Evolutionary conservation across 768 basidiomycete species (phyloP).

Genomic region (Cubamyces sp.): DNA sequence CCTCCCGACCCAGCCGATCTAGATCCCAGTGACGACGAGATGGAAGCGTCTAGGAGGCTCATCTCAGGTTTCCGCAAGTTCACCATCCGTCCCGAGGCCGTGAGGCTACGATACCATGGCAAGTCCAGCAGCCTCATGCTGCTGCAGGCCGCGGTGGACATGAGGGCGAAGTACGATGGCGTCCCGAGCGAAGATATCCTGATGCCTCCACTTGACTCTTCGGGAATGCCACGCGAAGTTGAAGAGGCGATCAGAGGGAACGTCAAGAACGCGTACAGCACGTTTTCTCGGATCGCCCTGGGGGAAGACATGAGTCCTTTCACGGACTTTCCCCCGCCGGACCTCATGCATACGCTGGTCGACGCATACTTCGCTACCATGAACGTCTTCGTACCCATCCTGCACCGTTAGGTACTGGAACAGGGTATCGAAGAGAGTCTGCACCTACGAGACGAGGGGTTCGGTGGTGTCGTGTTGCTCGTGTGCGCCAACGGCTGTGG

Average conservation of each 20-base stretch:
- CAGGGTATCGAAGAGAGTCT: constrained; percentile 39
- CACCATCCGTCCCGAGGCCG: not conserved
- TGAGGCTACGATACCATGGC: constrained; percentile 24
- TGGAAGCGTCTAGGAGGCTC: constrained; percentile 13
- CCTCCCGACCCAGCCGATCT: constrained; percentile 12
- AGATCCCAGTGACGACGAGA: constrained; percentile 30
- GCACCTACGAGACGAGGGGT: constrained; percentile 45
- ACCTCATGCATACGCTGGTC: constrained; percentile 37
- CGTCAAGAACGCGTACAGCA: not conserved
- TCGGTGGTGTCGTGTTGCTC: constrained; percentile 56
- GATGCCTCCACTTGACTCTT: not conserved
- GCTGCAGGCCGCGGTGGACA: constrained; percentile 20
- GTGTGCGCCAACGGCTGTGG: constrained; percentile 56
- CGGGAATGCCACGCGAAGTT: too few species aligned
- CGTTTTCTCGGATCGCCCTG: not conserved
- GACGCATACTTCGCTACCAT: constrained; percentile 46
- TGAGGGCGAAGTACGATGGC: constrained; percentile 17
- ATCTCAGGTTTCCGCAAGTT: constrained; percentile 8
- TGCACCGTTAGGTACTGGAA: constrained; percentile 51
- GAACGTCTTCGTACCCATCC: constrained; percentile 42
- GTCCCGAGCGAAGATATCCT: not conserved
- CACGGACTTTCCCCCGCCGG: constrained; percentile 22
- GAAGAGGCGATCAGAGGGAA: constrained; percentile 5
- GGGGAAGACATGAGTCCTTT: constrained; percentile 1
- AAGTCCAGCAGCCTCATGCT: constrained; percentile 31